A percentile compares a stretch with the other conserved stretches of the same genome.
Conservation (phyloP, 805 yeast genomes). For the Ogataea nonfermentans region DNA sequence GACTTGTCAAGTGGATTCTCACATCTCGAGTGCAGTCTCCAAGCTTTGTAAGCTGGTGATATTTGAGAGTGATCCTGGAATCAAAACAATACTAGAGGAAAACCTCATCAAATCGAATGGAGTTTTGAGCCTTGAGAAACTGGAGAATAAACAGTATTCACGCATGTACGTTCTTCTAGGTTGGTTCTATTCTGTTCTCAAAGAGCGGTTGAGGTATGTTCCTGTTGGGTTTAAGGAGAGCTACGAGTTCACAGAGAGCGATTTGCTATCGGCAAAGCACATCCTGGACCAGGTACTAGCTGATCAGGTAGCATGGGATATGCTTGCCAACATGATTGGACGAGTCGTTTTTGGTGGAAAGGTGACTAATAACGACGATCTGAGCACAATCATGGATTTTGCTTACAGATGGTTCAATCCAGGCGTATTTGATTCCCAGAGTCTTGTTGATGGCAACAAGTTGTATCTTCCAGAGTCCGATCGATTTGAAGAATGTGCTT, state of each 20-base stretch:
- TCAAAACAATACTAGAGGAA: conserved; percentile 44
- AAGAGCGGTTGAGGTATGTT: conserved; percentile 54
- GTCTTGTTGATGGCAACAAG: conserved; percentile 33
- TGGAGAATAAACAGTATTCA: conserved; percentile 41
- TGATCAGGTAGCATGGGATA: conserved; percentile 50
- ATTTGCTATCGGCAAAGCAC: conserved; percentile 49
- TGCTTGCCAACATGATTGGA: conserved; percentile 47
- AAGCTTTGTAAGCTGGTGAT: conserved; percentile 53
- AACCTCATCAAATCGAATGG: conserved; percentile 27
- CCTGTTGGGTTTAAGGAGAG: conserved; percentile 61
- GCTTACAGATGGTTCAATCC: conserved; percentile 39
- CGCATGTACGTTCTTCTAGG: conserved; percentile 53
- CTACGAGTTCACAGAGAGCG: conserved; percentile 76
- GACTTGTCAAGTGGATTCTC: conserved; percentile 53
- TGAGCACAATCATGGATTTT: conserved; percentile 33
- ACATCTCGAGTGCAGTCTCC: conserved; percentile 56
- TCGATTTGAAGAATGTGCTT: conserved; percentile 31
- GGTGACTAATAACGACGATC: conserved; percentile 44
- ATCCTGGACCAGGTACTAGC: conserved; percentile 44
- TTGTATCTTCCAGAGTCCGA: conserved; percentile 51
- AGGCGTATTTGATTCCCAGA: conserved; percentile 38
- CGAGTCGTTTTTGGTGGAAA: conserved; percentile 68
- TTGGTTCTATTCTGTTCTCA: conserved; percentile 70
- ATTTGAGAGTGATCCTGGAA: conserved; percentile 62
- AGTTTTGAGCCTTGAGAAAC: conserved; percentile 13